Percentiles rank a stretch among this genome's conserved stretches.
Evolutionary conservation across 331 rosid genomes (phyloP).

Genomic region (Pyracantha coccinea): DNA sequence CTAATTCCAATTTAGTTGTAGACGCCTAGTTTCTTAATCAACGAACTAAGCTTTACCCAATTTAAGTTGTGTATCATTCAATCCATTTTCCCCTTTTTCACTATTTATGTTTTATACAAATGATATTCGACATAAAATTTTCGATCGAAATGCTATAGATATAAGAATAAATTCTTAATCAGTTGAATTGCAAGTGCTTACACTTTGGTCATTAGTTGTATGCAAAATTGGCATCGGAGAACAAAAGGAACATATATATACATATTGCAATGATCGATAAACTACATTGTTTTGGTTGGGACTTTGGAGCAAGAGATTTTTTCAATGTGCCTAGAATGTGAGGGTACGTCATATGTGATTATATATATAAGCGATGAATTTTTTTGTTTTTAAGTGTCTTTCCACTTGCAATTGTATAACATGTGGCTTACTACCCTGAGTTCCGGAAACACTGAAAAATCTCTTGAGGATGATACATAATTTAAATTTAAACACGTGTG

Average conservation of each 20-base stretch:
- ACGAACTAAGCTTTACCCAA: neutral
- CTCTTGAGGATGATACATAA: neutral
- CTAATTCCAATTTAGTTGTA: too few species aligned
- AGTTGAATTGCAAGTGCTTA: neutral
- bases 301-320: neutral
- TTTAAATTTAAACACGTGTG: constrained; percentile 15
- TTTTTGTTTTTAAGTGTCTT: too few species aligned
- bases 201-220: neutral
- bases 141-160: neutral
- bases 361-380: too few species aligned
- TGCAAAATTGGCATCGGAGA: too few species aligned
- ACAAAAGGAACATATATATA: neutral
- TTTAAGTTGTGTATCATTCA: neutral
- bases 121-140: neutral
- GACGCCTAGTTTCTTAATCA: neutral
- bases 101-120: neutral
- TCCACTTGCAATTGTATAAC: too few species aligned
- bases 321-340: too few species aligned
- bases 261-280: neutral
- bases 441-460: too few species aligned
- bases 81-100: neutral
- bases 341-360: too few species aligned
- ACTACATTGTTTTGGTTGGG: neutral
- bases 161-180: too few species aligned
- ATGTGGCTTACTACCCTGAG: rapidly evolving